Conservation (phyloP, 306 rosid species). For the Morella rubra region DNA sequence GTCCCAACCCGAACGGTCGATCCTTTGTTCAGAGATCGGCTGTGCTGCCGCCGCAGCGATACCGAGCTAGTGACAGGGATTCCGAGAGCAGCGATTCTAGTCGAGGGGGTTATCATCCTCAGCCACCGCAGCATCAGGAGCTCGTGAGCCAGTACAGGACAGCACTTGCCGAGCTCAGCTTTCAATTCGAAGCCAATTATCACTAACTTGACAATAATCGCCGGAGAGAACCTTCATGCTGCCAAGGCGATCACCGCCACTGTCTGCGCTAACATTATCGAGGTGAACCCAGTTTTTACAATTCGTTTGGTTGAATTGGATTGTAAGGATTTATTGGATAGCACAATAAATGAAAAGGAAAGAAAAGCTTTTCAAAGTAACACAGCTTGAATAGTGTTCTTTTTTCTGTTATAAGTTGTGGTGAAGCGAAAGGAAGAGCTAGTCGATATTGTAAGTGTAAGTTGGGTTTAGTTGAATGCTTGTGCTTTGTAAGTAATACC, state of each 20-base stretch:
- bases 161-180: slow-evolving; percentile 83
- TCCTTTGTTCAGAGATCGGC: slow-evolving; percentile 61
- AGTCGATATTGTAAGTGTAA: slow-evolving; percentile 26
- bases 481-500: slow-evolving; percentile 19
- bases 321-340: slow-evolving; percentile 39
- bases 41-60: slow-evolving; percentile 41
- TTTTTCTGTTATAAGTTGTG: background rate
- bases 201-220: slow-evolving; percentile 84
- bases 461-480: slow-evolving; percentile 35
- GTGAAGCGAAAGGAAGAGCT: slow-evolving; percentile 8
- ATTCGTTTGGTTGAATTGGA: slow-evolving; percentile 35
- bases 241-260: slow-evolving; percentile 65
- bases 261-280: slow-evolving; percentile 75
- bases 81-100: slow-evolving; percentile 47
- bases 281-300: slow-evolving; percentile 78
- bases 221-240: slow-evolving; percentile 69
- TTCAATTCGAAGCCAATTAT: slow-evolving; percentile 90
- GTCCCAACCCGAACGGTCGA: slow-evolving; percentile 42
- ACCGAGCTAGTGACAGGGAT: slow-evolving; percentile 52
- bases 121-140: slow-evolving; percentile 65
- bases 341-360: slow-evolving; percentile 16
- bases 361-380: background rate
- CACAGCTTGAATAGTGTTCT: slow-evolving; percentile 9
- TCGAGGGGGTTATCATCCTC: slow-evolving; percentile 71
- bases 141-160: slow-evolving; percentile 71